Evolutionary conservation across 176 grass and related monocot genomes (phyloP).

Genomic region (Aegilops longissima): DNA sequence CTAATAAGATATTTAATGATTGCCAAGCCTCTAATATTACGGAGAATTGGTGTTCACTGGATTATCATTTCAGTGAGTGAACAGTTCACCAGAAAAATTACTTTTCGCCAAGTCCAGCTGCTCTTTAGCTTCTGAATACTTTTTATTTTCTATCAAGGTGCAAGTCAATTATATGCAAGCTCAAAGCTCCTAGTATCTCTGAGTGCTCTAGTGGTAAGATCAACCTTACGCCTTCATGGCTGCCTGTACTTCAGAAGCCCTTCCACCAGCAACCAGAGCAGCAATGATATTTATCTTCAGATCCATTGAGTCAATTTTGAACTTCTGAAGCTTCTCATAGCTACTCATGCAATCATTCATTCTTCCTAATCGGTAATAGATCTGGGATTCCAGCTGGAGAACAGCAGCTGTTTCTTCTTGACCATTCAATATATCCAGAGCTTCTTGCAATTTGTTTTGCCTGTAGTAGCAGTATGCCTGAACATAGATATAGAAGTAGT

Average conservation of each 20-base stretch:
- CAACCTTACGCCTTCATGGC: conserved; percentile 72
- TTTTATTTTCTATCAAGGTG: conserved; percentile 84
- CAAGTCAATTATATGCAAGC: conserved; percentile 92
- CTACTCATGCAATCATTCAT: conserved; percentile 86
- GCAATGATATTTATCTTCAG: conserved; percentile 89
- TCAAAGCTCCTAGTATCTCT: conserved; percentile 80
- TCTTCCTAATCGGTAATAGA: conserved; percentile 80
- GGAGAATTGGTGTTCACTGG: neutral
- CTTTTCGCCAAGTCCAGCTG: conserved; percentile 83
- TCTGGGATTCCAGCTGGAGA: conserved; percentile 93
- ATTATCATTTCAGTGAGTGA: neutral
- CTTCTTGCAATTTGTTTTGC: conserved; percentile 91
- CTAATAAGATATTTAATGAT: neutral
- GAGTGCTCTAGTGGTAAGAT: conserved; percentile 54
- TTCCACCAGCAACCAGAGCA: conserved; percentile 79
- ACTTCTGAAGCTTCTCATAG: conserved; percentile 86
- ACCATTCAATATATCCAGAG: conserved; percentile 55
- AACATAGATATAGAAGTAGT: conserved; percentile 18
- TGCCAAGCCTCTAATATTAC: neutral
- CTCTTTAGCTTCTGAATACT: conserved; percentile 80
- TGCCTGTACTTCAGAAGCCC: conserved; percentile 72
- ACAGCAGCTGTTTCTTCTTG: conserved; percentile 63
- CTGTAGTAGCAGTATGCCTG: conserved; percentile 97
- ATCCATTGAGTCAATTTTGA: conserved; percentile 85
- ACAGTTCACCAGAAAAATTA: conserved; percentile 22